Conservation (phyloP, 108 stramenopile genomes). For the Pseudonitzschia multiseries region DNA sequence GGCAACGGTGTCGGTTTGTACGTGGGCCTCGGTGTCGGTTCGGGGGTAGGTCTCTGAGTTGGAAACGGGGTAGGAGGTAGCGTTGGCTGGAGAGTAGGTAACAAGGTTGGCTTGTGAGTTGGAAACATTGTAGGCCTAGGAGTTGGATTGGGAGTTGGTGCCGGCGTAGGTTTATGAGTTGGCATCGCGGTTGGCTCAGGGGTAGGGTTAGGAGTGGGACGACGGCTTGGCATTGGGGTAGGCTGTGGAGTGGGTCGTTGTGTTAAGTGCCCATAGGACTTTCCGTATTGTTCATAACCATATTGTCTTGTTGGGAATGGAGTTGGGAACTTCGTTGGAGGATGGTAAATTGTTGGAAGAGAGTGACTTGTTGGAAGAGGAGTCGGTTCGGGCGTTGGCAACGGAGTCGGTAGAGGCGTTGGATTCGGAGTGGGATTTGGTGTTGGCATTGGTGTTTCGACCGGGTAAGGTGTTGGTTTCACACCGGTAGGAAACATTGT, state of each 20-base stretch:
- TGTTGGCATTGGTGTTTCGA: background rate
- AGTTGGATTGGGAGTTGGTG: constrained; percentile 5
- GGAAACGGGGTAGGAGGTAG: background rate
- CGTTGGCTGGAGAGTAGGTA: background rate
- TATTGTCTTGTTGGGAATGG: background rate
- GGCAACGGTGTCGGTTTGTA: constrained; percentile 5
- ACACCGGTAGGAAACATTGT: background rate
- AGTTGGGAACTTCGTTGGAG: constrained; percentile 6
- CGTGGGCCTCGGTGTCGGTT: constrained; percentile 5
- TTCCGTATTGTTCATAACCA: background rate
- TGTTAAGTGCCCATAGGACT: background rate
- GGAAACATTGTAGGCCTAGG: background rate
- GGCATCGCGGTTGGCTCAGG: constrained; percentile 1
- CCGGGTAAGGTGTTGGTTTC: background rate
- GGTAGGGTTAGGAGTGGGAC: constrained; percentile 8
- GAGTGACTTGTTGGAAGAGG: background rate
- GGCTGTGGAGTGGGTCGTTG: background rate
- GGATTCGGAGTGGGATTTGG: background rate
- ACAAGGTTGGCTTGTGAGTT: constrained; percentile 4
- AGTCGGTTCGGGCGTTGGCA: background rate
- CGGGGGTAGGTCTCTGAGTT: constrained; percentile 8
- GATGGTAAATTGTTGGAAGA: background rate
- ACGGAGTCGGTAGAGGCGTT: background rate
- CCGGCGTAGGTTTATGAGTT: constrained; percentile 5
- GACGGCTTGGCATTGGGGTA: constrained; percentile 2